Evolutionary conservation across 2,329 filamentous ascomycete genomes (phyloP), one percentile per base, ranked within the genome.

Genomic region (Fusarium subtropicale): DNA sequence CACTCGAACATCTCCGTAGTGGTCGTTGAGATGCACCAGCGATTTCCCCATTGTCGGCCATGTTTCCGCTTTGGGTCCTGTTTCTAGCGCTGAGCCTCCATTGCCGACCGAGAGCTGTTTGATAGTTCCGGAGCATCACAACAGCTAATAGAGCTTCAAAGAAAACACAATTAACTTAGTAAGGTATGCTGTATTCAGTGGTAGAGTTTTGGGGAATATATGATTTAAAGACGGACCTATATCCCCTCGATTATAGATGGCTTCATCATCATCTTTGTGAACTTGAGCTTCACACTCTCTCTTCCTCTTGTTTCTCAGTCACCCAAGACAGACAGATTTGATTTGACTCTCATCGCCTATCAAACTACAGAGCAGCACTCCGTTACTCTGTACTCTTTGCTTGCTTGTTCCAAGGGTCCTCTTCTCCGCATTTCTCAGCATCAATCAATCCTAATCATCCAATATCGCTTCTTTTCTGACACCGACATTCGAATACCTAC

Each of bases 51-150:
- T 65, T 66, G 33, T 64, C 67, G 67, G 67, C 18, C 53, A 55
- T 70, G 52, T 64, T 69, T 60, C 67, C 67, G 13, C 26, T 69
- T 70, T 64, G 54, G 66, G 67, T 13, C 20, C 26, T 39, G 24
- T 22, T 51, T 39, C 47, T 68, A 66, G 61, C 66, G 66, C 66
- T 69, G 66, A 69, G 66, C 66, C 66, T 69, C 66, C 62, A 60
- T 70, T 60, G 41, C 61, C 50, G 28, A 53, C 28, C 20, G 33
- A 24, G 39, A 69, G 65, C 65, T 69, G 66, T 69, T 48, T 48
- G 65, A 62, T 53, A 61, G 47, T 55, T 56, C n/a, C 36, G 36
- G 36, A 41, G 47, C 57, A 62, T 56, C 60, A 41, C 41, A 34
- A 33, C 24, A 61, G 36, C 26, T 31, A 46, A 28, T 38, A 55